These are phyloP conservation scores for Candida ficus DNA, from an alignment of 805 yeast species.

Conservation along the genomic window DNA sequence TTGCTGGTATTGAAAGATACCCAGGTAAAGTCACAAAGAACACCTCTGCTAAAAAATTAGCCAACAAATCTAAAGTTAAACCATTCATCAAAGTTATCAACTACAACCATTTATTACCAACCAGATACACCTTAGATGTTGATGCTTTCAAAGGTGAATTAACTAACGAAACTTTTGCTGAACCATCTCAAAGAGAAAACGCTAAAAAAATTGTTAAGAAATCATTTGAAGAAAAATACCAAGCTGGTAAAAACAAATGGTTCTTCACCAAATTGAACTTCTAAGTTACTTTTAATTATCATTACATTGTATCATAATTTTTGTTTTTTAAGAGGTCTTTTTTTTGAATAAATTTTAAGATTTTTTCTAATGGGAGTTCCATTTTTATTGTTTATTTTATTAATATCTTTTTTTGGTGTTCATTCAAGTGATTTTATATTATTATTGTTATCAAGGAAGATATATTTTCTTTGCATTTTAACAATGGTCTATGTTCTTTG, in stretches of 20 bases:
- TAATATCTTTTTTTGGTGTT: conserved; percentile 11
- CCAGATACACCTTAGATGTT: conserved; percentile 97
- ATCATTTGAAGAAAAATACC: conserved; percentile 99
- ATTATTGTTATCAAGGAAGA: conserved; percentile 6
- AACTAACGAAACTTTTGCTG: conserved; percentile 89
- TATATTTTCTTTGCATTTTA: conserved; percentile 7
- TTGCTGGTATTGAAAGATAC: conserved; percentile 98
- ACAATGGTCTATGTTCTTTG: conserved; percentile 10
- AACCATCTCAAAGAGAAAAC: conserved; percentile 97
- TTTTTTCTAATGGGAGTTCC: conserved; percentile 4
- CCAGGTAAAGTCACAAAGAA: conserved; percentile 95
- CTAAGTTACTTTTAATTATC: conserved; percentile 47
- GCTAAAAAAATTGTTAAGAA: conserved; percentile 98
- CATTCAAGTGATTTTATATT: conserved; percentile 11
- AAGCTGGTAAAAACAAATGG: conserved; percentile 99
- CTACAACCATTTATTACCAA: conserved; percentile 99
- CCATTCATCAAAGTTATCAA: conserved; percentile 98
- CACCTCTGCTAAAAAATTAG: conserved; percentile 93
- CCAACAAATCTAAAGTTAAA: conserved; percentile 97
- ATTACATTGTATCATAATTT: conserved; percentile 12
- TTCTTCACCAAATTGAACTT: conserved; percentile 97
- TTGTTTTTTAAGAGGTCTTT: conserved; percentile 2
- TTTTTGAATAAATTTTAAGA: neutral
- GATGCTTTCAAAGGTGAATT: conserved; percentile 90
- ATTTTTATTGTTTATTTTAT: conserved; percentile 7